Evolutionary conservation across 2,329 filamentous ascomycete genomes (phyloP), one percentile per base, ranked within the genome.

Genomic region (Aspergillus vadensis): DNA sequence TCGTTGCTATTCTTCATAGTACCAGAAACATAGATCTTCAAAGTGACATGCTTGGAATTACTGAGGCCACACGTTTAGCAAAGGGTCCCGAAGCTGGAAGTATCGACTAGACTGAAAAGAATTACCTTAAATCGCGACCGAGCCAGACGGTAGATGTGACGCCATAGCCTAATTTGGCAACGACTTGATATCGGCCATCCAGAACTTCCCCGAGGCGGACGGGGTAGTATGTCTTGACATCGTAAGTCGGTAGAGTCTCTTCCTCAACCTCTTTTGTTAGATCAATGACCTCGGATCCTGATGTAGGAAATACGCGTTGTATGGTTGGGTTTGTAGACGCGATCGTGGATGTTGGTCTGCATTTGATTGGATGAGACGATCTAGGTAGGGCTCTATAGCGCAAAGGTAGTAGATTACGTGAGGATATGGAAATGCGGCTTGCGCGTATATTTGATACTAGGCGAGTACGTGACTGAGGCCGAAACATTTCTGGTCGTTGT

Each of bases 131-230:
- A 1, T 30, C 27, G 27, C 44, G 44, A 27, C 14, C 44, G 3
- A 49, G 44, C 44, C 44, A 49, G 8, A 49, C 44, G 17, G 44
- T 49, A n/a, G 44, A 49, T 2, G 44, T 66, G 19, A 41, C 61
- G 23, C 69, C 67, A 39, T 66, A 64, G 6, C 70, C 70, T 43
- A 72, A 61, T 53, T 72, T 72, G 4, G 61, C 58, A 12, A 65
- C 60, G 44, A 70, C 53, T 53, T 70, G 67, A 58, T 72, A 72
- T 44, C 65, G 54, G 17, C 56, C 53, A 47, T 69, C 56, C 12
- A 72, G 56, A 2, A 71, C 38, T 10, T 72, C 63, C 36, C 67
- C 69, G 1, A 69, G 36, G 2, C 49, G 61, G 9, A 57, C 67
- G 9, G 69, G 70, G 62, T 69, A 70, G 47, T 68, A 70, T 25